Percentiles rank a stretch among this genome's conserved stretches.
phyloP scores from a whole-genome alignment of 495 filamentous ascomycete species.

The Apodospora peruviana region DNA sequence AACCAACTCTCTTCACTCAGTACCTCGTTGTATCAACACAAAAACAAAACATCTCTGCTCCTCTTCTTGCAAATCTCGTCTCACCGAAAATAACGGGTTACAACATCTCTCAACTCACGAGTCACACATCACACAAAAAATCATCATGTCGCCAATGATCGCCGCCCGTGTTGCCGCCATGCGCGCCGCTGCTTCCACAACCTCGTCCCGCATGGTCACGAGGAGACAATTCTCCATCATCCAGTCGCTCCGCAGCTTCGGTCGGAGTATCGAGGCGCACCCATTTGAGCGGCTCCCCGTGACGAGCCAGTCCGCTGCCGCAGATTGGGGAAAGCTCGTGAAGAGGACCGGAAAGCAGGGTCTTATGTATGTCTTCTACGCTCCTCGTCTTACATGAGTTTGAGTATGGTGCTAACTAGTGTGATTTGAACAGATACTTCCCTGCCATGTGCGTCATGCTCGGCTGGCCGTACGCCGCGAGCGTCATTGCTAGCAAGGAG shows the following conservation, averaged over 20 bases:
- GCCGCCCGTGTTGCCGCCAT: slow-evolving; percentile 19
- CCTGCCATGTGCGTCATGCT: slow-evolving; percentile 12
- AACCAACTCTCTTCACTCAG: slow-evolving; percentile 4
- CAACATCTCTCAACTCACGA: slow-evolving; percentile 2
- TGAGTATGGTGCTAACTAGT: neutral
- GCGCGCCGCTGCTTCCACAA: slow-evolving; percentile 13
- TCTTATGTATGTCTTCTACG: slow-evolving; percentile 16
- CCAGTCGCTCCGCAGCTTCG: slow-evolving; percentile 20
- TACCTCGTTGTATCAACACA: no score
- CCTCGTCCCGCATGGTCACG: neutral
- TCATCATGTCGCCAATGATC: slow-evolving; percentile 21
- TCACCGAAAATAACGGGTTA: neutral
- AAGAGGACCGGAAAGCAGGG: slow-evolving; percentile 8
- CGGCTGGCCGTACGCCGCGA: slow-evolving; percentile 19
- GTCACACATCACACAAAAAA: slow-evolving; percentile 3
- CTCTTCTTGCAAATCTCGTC: neutral
- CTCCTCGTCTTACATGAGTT: neutral
- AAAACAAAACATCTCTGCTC: neutral
- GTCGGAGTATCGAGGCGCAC: slow-evolving; percentile 26
- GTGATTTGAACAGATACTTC: slow-evolving; percentile 10
- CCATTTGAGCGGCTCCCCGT: slow-evolving; percentile 29
- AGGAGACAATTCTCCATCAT: slow-evolving; percentile 23
- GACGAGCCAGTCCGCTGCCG: slow-evolving; percentile 7
- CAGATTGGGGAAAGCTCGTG: slow-evolving; percentile 21
- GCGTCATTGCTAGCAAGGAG: neutral